Evolutionary conservation across 331 rosid genomes (phyloP), one percentile per base, ranked within the genome.

Genomic region (Prunus yedoensis): DNA sequence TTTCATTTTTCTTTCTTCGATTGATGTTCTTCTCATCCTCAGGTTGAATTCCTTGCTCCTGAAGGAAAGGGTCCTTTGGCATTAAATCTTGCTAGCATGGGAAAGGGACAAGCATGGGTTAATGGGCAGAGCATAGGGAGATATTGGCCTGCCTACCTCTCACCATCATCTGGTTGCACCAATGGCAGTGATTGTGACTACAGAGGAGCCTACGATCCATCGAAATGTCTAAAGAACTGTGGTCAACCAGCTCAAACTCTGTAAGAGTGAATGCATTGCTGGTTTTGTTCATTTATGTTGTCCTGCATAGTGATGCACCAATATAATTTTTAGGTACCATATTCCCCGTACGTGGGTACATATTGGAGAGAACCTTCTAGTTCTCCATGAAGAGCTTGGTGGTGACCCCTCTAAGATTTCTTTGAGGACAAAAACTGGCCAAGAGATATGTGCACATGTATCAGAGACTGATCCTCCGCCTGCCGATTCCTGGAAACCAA

Each of bases 21-120:
- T 52, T 69, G 43, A n/a, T 72, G 30, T 46, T 74, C 76, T 71
- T 71, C 54, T 38, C 53, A 71, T 35, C 32, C 53, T 56, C 83
- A 81, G 79, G 79, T 77, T 45, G 66, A 57, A 10, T 61, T 85
- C 78, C 75, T 70, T 46, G 79, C 85, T 62, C 85, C 83, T 10
- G 75, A 73, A 28, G 88, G 85, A 14, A 78, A 53, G 54, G 78
- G 82, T 0, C 85, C 88, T 1, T 71, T 85, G n/a, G 81, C 78
- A 1, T 77, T 85, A 53, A 79, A 85, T 41, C 80, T 85, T 74
- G 41, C 71, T 30, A 79, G 88, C 76, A 78, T 81, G 85, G 83
- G 87, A 15, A 83, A 83, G 63, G 87, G 87, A 51, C 84, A 80
- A 11, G 78, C 83, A 10, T 83, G 87, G 88, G 70, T 85, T 47